Evolutionary conservation across 352 stramenopile genomes (phyloP), one percentile per base, ranked within the genome.

Genomic region (Phytophthora citricola): DNA sequence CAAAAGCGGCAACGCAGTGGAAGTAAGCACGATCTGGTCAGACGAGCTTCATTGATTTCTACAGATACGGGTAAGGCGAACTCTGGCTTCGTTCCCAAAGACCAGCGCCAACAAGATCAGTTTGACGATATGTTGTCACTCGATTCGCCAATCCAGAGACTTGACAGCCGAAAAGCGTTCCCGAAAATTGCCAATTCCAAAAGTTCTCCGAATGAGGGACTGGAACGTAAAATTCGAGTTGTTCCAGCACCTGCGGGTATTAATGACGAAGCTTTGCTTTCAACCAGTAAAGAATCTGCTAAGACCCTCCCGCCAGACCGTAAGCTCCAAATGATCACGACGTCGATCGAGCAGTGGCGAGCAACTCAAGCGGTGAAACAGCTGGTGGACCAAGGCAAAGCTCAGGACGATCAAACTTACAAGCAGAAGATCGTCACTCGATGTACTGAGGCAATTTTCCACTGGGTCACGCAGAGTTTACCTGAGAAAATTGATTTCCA

Each of bases 61-160:
- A 36, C 29, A 2, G 9, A 9, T 12, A 9, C 29, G 3, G 29
- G 29, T 12, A 36, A 14, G 8, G 10, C 3, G 31, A 4, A 24
- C 5, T 52, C 27, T 39, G 14, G 27, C 3, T 38, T 52, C 29
- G 0, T 39, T 20, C 8, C 14, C 9, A 55, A 40, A 48, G 15
- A 22, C 5, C 55, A 57, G 14, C 17, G 1, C 2, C 60, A 73
- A 51, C 56, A 43, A 1, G 80, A 90, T 47, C 71, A 55, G 4
- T 88, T 88, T 59, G 68, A 77, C 15, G 81, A 88, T 39, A 74
- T 87, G 71, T 34, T 87, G 12, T 61, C 67, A 1, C 56, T 81
- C 9, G 40, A 75, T 29, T 68, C 66, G 1, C 34, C 61, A 15
- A 59, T 55, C 20, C 41, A 63, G 43, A 27, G 39, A 36, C 24